Base-by-base conservation (phyloP, 2,329 filamentous ascomycete species). In the Raffaelea ambrosiae region DNA sequence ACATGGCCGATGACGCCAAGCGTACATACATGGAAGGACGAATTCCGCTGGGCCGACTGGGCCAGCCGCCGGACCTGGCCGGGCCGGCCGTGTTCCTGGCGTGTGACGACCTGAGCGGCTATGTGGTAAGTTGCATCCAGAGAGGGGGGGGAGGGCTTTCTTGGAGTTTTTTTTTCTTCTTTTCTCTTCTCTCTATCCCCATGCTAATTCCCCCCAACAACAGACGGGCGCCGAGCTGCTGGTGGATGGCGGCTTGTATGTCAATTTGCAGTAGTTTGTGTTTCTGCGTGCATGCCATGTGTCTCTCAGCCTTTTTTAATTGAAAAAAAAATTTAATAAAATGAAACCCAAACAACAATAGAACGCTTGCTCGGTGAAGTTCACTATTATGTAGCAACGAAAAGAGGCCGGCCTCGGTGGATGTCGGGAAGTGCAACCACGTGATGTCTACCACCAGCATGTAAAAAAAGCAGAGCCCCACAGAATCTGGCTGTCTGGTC, bases 191-290 rank as follows among this genome's bases (percentile, higher is more conserved):
- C 21, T 19, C 4, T 43, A 26, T 29, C n/a, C 26, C 20, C 19
- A 43, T 39, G 36, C 45, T 47, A 33, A 47, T 44, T 22, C 19
- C n/a, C n/a, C n/a, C n/a, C n/a, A n/a, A n/a, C 31, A 16, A 29
- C 18, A 51, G 50, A 86, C 76, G 51, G 84, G 83, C 0, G 77
- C 83, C 10, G 81, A 86, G 61, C 55, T 88, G 47, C 63, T 88
- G 38, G 84, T 88, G 10, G 85, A 88, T 64, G 85, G 84, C 10
- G 84, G 84, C 0, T 63, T 85, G 49, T 88, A 83, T 67, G 83
- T 87, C 5, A 86, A 87, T 62, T 65, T 88, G 53, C 82, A 86
- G 58, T 58, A 48, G 33, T 16, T 9, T n/a, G n/a, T n/a, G n/a
- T n/a, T n/a, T n/a, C n/a, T 21, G 14, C 26, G 14, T 18, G 3